Base-by-base conservation (phyloP, 805 yeast species). In the Trichomonascus vanleenenianus region DNA sequence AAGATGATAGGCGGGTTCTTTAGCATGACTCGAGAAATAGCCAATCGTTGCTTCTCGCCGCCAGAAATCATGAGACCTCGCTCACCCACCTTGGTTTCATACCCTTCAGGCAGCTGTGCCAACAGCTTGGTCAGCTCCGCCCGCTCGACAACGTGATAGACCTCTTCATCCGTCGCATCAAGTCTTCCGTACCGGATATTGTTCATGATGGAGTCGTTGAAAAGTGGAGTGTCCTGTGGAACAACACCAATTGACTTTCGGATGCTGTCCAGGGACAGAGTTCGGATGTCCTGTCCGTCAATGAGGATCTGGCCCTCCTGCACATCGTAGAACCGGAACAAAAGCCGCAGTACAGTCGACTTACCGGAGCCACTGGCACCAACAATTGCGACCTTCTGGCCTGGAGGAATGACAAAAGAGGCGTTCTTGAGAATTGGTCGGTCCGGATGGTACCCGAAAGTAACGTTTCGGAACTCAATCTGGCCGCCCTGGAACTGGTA, bases 21-120 rank as follows among this genome's bases (percentile, higher is more conserved):
- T 54, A 93, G 66, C 38, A 93, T 64, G n/a, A 93, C 76, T 52
- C 98, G 74, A 0, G 97, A 93, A 53, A 93, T 87, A 0, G 98
- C 97, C 37, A 93, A 70, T 51, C 98, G 71, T 65, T 93, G 98
- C 62, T 93, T 89, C 62, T 93, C 98, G 50, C 98, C 98, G n/a
- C 98, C 98, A 20, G 96, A 87, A 40, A 93, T 89, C 98, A 93
- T 93, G 75, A 93, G 74, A n/a, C 98, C 98, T 3, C 73, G 72
- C 63, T 93, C 98, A 41, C 98, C 98, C 14, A 93, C 98, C 47
- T 85, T 71, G 0, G 97, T 93, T 25, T 83, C 70, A 35, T 76
- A 69, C 1, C 97, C 96, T 11, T 85, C 84, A 0, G 98, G 97
- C 40, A 93, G 65, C 38, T 81, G 85, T 4, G 62, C 54, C 12